Evolutionary conservation across 2,329 filamentous ascomycete species (phyloP).

Genomic region (Arachnopeziza araneosa): DNA sequence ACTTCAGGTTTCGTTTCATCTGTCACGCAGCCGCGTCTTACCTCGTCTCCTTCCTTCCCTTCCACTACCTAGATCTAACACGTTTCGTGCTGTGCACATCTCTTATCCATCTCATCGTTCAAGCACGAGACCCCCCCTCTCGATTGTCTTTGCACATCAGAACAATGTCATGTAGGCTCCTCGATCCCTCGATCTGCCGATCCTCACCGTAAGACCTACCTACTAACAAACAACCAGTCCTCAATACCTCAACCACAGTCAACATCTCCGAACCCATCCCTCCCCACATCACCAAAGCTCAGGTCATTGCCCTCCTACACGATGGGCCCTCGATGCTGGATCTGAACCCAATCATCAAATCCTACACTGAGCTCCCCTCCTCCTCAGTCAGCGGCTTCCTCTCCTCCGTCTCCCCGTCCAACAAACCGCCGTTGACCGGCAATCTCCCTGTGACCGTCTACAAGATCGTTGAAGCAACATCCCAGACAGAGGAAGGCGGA

Average conservation of each 20-base stretch:
- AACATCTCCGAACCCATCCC: conserved; percentile 66
- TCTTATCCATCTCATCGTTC: neutral
- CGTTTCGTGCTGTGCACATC: neutral
- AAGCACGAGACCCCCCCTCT: neutral
- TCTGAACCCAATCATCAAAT: conserved; percentile 74
- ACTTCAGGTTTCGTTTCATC: too few relatives aligned
- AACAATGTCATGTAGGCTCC: conserved; percentile 24
- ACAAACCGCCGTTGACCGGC: conserved; percentile 46
- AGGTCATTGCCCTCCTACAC: conserved; percentile 68
- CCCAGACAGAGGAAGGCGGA: conserved; percentile 57
- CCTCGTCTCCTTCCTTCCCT: neutral
- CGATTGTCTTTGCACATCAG: neutral
- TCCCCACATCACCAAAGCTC: conserved; percentile 55
- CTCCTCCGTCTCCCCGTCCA: conserved; percentile 46
- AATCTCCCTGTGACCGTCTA: conserved; percentile 17
- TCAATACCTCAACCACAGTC: conserved; percentile 22
- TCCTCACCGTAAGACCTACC: neutral
- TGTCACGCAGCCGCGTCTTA: too few relatives aligned
- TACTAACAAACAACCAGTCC: conserved; percentile 11
- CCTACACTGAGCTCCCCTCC: conserved; percentile 59
- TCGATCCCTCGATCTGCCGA: neutral
- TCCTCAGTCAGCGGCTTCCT: conserved; percentile 18
- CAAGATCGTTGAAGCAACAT: conserved; percentile 34
- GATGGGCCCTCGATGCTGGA: conserved; percentile 77
- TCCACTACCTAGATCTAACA: neutral